These are phyloP conservation scores for Hypoxylon fuscum DNA, from an alignment of 495 filamentous ascomycete genomes.

Conservation along the genomic window DNA sequence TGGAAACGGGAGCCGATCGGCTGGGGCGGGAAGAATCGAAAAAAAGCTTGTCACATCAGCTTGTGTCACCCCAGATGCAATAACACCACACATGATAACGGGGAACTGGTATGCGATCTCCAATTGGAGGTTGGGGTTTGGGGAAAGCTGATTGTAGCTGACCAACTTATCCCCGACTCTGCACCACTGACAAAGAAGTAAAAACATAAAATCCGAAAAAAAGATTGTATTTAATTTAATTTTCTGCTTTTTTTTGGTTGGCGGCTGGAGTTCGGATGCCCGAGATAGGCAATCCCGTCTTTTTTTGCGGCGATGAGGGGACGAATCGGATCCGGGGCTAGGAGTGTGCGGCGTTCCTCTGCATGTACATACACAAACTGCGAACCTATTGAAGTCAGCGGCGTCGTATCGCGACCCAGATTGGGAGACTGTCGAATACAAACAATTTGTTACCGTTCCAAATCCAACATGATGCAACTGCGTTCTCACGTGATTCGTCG, in stretches of 20 bases:
- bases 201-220: neutral
- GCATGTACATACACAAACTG: slow-evolving; percentile 17
- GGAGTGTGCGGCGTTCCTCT: slow-evolving; percentile 18
- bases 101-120: slow-evolving; percentile 10
- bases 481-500: neutral
- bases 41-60: slow-evolving; percentile 36
- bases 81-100: slow-evolving; percentile 8
- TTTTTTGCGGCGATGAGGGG: neutral
- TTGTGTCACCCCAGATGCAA: slow-evolving; percentile 23
- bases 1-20: slow-evolving; percentile 26
- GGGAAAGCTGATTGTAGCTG: neutral
- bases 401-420: slow-evolving; percentile 7
- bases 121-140: too few species aligned
- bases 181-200: neutral
- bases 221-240: too few species aligned
- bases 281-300: slow-evolving; percentile 9
- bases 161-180: too few species aligned
- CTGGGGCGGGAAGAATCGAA: slow-evolving; percentile 24
- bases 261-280: slow-evolving; percentile 11
- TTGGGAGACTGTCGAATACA: slow-evolving; percentile 4
- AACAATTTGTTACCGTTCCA: slow-evolving; percentile 3
- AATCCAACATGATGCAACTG: neutral
- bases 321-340: slow-evolving; percentile 15
- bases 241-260: neutral
- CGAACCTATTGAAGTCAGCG: too few species aligned